Base-by-base conservation (phyloP, 176 grass and related monocot genomes). In the Rhynchospora breviuscula region DNA sequence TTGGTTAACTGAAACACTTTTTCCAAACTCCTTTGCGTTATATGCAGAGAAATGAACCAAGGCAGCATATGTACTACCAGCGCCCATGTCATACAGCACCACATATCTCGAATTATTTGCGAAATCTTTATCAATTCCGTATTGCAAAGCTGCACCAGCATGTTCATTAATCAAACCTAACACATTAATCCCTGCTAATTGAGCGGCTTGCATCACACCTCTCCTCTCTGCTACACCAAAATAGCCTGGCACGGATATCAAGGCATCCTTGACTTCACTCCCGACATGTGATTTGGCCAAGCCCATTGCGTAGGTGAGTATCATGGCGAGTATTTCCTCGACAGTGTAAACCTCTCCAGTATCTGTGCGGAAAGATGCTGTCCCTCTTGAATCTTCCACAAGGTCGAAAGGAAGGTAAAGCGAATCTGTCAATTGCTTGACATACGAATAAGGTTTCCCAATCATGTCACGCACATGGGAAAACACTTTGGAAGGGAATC, bases 81-180 rank as follows among this genome's bases (percentile, higher is more conserved):
- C 88, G 5, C 97, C 97, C 91, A 96, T 99, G 86, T 99, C 97
- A 53, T 99, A 96, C 44, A 99, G 89, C 81, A 99, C 89, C 25
- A 99, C 93, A 83, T 99, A 87, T 17, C 93, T 74, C 12, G 97
- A 92, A 79, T 85, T 84, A 59, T 99, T 96, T 49, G 91, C 86
- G 83, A 99, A 99, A 73, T 96, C 93, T 76, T 96, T 99, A 89
- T 99, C 97, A 21, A 99, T 93, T 43, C 93, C 97, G 78, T 99
- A 99, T 84, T 99, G 97, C 88, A 99, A 87, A 73, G 97, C 91
- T 4, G 97, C 93, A 8, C 97, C 97, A 0, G 97, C 97, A 85
- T 99, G 97, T 85, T 99, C 97, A 71, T 94, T 96, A 66, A 99
- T 85, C 49, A 99, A 91, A n/a, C 93, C 84, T 3, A 99, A 87